Evolutionary conservation across 352 stramenopile genomes (phyloP), one percentile per base, ranked within the genome.

Genomic region (Globisporangium abappressorium): DNA sequence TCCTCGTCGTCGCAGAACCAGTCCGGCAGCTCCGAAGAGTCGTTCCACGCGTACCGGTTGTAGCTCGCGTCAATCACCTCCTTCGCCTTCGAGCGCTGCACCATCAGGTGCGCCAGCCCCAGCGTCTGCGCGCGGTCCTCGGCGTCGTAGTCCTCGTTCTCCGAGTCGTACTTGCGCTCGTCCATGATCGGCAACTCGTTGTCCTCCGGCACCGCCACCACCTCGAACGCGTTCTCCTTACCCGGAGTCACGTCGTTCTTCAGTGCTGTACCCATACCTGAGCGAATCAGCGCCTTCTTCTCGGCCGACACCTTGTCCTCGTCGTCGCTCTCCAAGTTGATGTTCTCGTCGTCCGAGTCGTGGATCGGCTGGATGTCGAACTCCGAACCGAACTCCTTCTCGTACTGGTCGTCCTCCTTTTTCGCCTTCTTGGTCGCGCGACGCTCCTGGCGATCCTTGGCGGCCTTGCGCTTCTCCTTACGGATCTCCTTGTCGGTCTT

Each of bases 31-130:
- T 97, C 93, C 9, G 84, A 57, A 1, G 95, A 88, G 80, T 99
- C 98, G 75, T 99, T 99, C 97, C 98, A 99, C 5, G 97, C 93
- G 75, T 98, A 99, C 0, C 98, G 94, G 78, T 99, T 99, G 91
- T 99, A 99, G 30, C 92, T 99, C 2, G 97, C 91, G 74, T 99
- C 98, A 5, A 99, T 94, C 62, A 99, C 72, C 28, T 98, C 96
- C 75, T 99, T 99, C 8, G 97, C 95, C 66, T 99, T 99, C 0
- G 87, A 97, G 65, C 97, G 93, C 41, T 98, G 89, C 9, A 99
- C 85, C 93, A 99, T 99, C 97, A 99, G 98, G 12, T 95, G 98
- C 14, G 96, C 98, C 9, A 99, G 71, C 3, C 97, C 97, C n/a
- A 99, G 79, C 4, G 94, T 98, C 64, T 97, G 85, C 0, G 95